phyloP scores from a whole-genome alignment of 805 yeast genomes.

The Wickerhamomyces bisporus region DNA sequence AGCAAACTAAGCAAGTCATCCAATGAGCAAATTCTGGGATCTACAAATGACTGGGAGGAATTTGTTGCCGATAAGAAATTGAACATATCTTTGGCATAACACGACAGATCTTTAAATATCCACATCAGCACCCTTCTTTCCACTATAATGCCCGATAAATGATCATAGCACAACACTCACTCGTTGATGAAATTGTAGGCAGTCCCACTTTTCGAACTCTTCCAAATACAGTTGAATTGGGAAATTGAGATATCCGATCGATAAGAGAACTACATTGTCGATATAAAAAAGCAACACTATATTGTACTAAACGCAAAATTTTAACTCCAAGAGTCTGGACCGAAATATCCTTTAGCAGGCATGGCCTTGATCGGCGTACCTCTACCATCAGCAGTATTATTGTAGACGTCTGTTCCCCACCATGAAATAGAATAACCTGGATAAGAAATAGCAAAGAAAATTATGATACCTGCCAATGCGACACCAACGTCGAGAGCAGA shows the following conservation, averaged over 20 bases:
- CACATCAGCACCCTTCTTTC: too few relatives aligned
- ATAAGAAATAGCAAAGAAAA: constrained; percentile 42
- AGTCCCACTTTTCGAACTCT: too few relatives aligned
- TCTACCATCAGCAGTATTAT: constrained; percentile 31
- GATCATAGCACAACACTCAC: too few relatives aligned
- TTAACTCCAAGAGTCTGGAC: constrained; percentile 18
- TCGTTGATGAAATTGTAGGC: too few relatives aligned
- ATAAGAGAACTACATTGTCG: too few relatives aligned
- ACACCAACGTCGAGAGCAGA: constrained; percentile 66
- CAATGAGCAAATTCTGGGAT: neutral
- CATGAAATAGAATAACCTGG: constrained; percentile 38
- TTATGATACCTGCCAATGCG: constrained; percentile 54
- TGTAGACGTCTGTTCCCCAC: constrained; percentile 62
- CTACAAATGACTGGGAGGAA: constrained; percentile 7
- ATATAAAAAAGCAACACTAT: too few relatives aligned
- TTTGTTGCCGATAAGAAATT: constrained; percentile 5
- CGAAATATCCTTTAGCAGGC: constrained; percentile 25
- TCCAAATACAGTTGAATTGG: too few relatives aligned
- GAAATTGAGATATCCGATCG: too few relatives aligned
- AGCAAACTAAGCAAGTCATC: neutral
- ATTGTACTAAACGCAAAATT: too few relatives aligned
- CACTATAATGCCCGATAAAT: too few relatives aligned
- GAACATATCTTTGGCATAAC: constrained; percentile 7
- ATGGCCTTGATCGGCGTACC: constrained; percentile 1
- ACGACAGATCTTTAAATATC: too few relatives aligned